Conservation (phyloP, 495 filamentous ascomycete genomes). For the Podospora pseudoanserina region DNA sequence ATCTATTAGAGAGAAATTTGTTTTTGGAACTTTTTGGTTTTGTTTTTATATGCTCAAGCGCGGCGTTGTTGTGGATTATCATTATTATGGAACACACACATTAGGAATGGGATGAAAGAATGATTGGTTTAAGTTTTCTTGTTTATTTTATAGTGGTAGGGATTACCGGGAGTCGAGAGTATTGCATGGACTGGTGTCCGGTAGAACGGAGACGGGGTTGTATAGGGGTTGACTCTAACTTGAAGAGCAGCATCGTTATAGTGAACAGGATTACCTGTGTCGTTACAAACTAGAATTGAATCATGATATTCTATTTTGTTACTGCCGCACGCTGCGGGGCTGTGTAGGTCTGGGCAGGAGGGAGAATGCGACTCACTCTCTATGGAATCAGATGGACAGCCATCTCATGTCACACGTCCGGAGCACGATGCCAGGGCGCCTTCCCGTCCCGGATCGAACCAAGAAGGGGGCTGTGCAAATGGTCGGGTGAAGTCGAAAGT, state of each 20-base stretch:
- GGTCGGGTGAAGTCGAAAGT: background rate
- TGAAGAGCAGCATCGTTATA: background rate
- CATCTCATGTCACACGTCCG: background rate
- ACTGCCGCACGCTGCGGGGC: background rate
- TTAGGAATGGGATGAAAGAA: background rate
- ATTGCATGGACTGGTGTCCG: background rate
- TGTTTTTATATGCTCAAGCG: slow-evolving; percentile 26
- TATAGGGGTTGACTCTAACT: background rate
- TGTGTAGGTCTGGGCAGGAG: background rate
- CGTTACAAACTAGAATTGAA: background rate
- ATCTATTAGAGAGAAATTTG: slow-evolving; percentile 21
- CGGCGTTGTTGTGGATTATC: slow-evolving; percentile 9
- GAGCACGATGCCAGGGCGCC: background rate
- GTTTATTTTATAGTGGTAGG: background rate
- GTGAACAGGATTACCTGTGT: background rate
- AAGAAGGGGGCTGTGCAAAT: slow-evolving; percentile 12
- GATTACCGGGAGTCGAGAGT: background rate
- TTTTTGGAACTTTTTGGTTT: slow-evolving; percentile 9
- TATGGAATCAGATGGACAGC: background rate
- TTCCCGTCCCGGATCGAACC: background rate
- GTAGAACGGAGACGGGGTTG: background rate
- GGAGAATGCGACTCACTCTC: background rate
- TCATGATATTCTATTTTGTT: background rate
- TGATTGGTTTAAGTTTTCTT: background rate
- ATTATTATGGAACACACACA: background rate